Base-by-base conservation (phyloP, 192 early-diverging fungal species). In the Coemansia sp. region DNA sequence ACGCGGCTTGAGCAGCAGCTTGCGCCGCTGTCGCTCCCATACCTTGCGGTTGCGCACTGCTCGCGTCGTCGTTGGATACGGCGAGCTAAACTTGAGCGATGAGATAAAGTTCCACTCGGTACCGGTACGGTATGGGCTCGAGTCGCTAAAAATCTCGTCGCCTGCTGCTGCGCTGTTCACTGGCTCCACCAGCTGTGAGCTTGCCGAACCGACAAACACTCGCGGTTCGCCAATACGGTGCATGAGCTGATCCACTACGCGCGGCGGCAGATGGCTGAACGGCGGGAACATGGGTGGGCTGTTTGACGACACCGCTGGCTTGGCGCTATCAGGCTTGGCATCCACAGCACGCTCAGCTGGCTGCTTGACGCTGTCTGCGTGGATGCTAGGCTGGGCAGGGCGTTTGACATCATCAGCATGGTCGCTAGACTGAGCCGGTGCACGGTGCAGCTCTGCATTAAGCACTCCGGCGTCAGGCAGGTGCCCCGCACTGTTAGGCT, bases 191-290 rank as follows among this genome's bases (percentile, higher is more conserved):
- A 79, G 54, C 62, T 74, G 74, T 48, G 69, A 68, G 15, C 38
- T 4, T 0, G 69, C 69, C 20, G 70, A 76, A 20, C 72, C 74
- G 23, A 76, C 50, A 37, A 76, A 76, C 60, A 81, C 72, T 5
- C 72, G 73, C 36, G 79, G 79, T 67, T 81, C 79, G 28, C 79
- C 79, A 2, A 68, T 64, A 1, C 79, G 73, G 56, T 76, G 73
- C 73, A 81, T 65, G 4, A 81, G 61, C 25, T 67, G 69, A 15
- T 76, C 67, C 12, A 76, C 70, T 10, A 73, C 36, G 0, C 79
- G 66, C 17, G 31, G 40, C 2, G 79, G 79, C 73, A 81, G 25
- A 25, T 81, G 79, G 57, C 79, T 81, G 70, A 81, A 81, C 5
- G 79, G 79, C 66, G 79, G 70, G 44, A 81, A 81, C 79, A 81